These are phyloP conservation scores for Penicillium psychrofluorescens DNA, from an alignment of 495 filamentous ascomycete genomes.

Conservation along the genomic window DNA sequence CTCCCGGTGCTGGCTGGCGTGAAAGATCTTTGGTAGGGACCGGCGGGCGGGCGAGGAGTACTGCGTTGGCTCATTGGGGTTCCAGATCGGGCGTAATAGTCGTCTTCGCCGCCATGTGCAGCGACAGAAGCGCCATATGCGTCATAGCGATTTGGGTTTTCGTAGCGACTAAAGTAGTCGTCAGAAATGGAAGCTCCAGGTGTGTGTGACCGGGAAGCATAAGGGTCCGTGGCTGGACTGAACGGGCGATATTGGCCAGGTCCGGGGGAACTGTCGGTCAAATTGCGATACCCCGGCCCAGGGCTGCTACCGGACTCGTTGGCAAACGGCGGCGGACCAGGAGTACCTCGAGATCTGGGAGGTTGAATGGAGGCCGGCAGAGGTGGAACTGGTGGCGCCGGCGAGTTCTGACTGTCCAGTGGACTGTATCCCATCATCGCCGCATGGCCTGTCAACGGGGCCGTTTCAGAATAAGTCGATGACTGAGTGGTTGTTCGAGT, in stretches of 20 bases:
- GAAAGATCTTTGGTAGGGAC: conserved; percentile 10
- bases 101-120: background rate
- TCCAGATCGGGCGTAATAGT: conserved; percentile 2
- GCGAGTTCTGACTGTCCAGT: conserved; percentile 9
- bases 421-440: conserved; percentile 19
- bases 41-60: background rate
- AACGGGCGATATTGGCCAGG: conserved; percentile 5
- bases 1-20: conserved; percentile 8
- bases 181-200: background rate
- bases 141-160: background rate
- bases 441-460: conserved; percentile 12
- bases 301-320: conserved; percentile 2
- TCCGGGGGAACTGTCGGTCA: conserved; percentile 5
- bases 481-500: conserved; percentile 16
- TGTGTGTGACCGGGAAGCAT: conserved; percentile 1
- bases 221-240: conserved; percentile 10
- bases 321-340: conserved; percentile 4
- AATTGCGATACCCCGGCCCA: conserved; percentile 7
- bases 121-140: background rate
- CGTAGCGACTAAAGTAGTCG: conserved; percentile 3
- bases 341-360: conserved; percentile 5
- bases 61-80: background rate
- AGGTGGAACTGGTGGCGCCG: conserved; percentile 17
- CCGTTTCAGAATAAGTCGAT: conserved; percentile 18
- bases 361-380: conserved; percentile 8